phyloP scores from a whole-genome alignment of 306 rosid genomes.

The Prosopis cineraria region DNA sequence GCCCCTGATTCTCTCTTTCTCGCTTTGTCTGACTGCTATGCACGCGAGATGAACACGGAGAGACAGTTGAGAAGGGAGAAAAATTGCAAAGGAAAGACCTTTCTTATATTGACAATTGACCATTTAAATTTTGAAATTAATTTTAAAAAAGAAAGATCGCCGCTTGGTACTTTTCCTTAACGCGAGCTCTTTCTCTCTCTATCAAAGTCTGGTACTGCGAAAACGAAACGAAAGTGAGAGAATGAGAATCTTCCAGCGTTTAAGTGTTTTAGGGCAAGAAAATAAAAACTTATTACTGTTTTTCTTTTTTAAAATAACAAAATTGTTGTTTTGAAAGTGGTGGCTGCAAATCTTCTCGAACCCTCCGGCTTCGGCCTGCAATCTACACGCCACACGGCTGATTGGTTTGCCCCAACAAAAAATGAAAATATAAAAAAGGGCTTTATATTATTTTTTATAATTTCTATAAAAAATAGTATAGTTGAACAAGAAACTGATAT shows the following conservation, averaged over 20 bases:
- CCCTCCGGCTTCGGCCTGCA: constrained; percentile 47
- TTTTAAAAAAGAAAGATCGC: neutral
- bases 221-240: constrained; percentile 31
- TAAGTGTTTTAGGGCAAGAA: neutral
- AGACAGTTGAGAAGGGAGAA: constrained; percentile 64
- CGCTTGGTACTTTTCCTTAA: constrained; percentile 35
- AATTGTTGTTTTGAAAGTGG: neutral
- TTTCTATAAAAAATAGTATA: neutral
- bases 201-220: constrained; percentile 27
- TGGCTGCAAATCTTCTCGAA: constrained; percentile 22
- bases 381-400: neutral
- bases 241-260: constrained; percentile 25
- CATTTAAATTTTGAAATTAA: neutral
- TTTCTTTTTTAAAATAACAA: neutral
- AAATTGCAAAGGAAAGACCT: constrained; percentile 17
- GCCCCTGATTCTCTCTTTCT: constrained; percentile 41
- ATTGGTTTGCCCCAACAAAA: neutral
- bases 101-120: constrained; percentile 31
- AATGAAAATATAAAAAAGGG: neutral
- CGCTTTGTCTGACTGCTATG: constrained; percentile 47
- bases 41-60: constrained; percentile 87
- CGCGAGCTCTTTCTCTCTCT: constrained; percentile 32
- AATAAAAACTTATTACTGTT: neutral
- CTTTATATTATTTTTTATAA: too few relatives aligned
- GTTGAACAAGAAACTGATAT: neutral